Evolutionary conservation across 768 basidiomycete species (phyloP), one percentile per base, ranked within the genome.

Genomic region (Boletus sp.): DNA sequence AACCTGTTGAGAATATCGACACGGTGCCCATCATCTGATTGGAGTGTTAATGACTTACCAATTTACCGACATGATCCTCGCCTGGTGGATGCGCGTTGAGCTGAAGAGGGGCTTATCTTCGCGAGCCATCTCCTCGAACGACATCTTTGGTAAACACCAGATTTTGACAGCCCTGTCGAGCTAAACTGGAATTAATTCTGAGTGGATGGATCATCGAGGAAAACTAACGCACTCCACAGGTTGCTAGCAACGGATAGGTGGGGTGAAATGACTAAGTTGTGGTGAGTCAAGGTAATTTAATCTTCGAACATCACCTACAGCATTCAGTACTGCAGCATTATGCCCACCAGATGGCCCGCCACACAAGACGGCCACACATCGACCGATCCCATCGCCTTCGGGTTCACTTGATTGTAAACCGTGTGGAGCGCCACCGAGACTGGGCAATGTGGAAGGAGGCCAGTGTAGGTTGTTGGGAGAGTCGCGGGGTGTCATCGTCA

Each of bases 41-140:
- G 25, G 38, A 9, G 13, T 32, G 3, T 21, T 11, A 5, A 53
- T 10, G 19, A 50, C 39, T 51, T 56, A 86, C 89, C 89, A 91
- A 35, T 75, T 69, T 2, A 90, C 72, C 3, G 85, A 86, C 19
- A 84, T 65, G 2, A 88, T 79, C 9, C 83, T 76, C 15, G 85
- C 81, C 59, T 80, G 82, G 60, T 90, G 88, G 13, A 92, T 75
- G 30, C 76, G 72, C 27, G 79, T 76, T 39, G 81, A 87, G 59
- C 83, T 86, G 64, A 90, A 90, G 3, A 92, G 65, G 0, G 90
- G 88, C 56, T 90, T 90, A 55, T 91, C 88, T 65, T 86, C 84
- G 33, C 87, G 76, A 45, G 74, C 71, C 47, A 84, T 70, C 47
- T 66, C 56, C n/a, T 74, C 67, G 3, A 57, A 50, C 19, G 72